Base-by-base conservation (phyloP, 164 flowering plant species). In the Aristolochia contorta region DNA sequence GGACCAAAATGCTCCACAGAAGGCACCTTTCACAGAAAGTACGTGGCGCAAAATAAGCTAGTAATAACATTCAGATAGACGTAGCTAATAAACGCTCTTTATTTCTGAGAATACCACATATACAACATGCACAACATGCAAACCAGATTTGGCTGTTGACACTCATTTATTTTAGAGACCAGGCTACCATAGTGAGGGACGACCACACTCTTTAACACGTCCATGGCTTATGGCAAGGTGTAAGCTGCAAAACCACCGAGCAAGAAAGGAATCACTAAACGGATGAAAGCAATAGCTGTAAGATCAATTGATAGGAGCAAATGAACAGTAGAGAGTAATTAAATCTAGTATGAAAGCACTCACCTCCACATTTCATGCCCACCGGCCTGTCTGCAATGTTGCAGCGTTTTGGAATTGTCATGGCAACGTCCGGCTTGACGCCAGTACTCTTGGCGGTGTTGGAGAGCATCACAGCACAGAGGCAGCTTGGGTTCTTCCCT, bases 321-420 rank as follows among this genome's bases (percentile, higher is more conserved):
- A 58, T 6, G 23, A 33, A 15, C 19, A 12, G 30, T 16, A 15
- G n/a, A 24, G 23, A 60, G 22, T 9, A 18, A n/a, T n/a, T n/a
- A n/a, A 23, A 47, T 49, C 24, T 16, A 15, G 22, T 7, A 18
- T 19, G 45, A 56, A 22, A 19, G 16, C 23, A 12, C 32, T 25
- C 56, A 85, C 91, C 79, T 74, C 91, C 87, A 70, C 91, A 88
- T 69, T 88, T 77, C 78, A 80, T 81, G 30, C 89, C 91, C 5
- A 82, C 72, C 13, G 96, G 58, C 22, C 65, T 32, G 66, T 85
- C 69, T 49, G 78, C 81, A n/a, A 84, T n/a, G 69, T 85, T 82
- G 82, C 96, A 87, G 15, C 89, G 84, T 56, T 85, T 82, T 48
- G 95, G 91, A 47, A 87, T 80, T 58, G 84, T 83, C 6, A 85